Evolutionary conservation across 441 rosid genomes (phyloP), one percentile per base, ranked within the genome.

Genomic region (Croton setiger): DNA sequence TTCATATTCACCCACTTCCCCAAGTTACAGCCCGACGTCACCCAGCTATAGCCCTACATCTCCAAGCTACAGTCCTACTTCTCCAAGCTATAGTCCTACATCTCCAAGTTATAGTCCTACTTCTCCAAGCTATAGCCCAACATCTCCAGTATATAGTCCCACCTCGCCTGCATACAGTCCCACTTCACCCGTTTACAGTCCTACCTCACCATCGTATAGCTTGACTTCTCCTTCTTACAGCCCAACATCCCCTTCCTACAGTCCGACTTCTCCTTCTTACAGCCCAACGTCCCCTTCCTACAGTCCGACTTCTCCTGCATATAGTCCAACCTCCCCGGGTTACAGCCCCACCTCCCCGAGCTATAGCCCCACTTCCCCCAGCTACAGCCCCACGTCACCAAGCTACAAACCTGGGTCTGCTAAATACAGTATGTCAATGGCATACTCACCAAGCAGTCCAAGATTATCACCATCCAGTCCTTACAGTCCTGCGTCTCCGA

Each of bases 371-470:
- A n/a, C n/a, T n/a, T n/a, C n/a, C n/a, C n/a, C n/a, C n/a, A n/a
- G n/a, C n/a, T n/a, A n/a, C n/a, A n/a, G n/a, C n/a, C n/a, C n/a
- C n/a, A n/a, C n/a, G n/a, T n/a, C n/a, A n/a, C n/a, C n/a, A 0
- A 71, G 76, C 61, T 81, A 86, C 78, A 92, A 93, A 39, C 97
- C 92, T 0, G 92, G 93, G 20, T 90, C 96, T 0, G 97, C 98
- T 1, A 88, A 84, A 49, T 92, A 88, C 2, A n/a, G n/a, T n/a
- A n/a, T n/a, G n/a, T 90, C 92, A 33, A 74, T 83, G 59, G 98
- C 96, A 3, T 92, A 92, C 80, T 94, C 98, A n/a, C 99, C 97
- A 10, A 92, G 96, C 82, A 90, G 92, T 78, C 93, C 98, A 18
- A 90, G 94, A 72, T 72, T 92, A 74, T 86, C 99, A 17, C 96